Evolutionary conservation across 176 grass and related monocot genomes (phyloP).

Genomic region (Carex parvula): DNA sequence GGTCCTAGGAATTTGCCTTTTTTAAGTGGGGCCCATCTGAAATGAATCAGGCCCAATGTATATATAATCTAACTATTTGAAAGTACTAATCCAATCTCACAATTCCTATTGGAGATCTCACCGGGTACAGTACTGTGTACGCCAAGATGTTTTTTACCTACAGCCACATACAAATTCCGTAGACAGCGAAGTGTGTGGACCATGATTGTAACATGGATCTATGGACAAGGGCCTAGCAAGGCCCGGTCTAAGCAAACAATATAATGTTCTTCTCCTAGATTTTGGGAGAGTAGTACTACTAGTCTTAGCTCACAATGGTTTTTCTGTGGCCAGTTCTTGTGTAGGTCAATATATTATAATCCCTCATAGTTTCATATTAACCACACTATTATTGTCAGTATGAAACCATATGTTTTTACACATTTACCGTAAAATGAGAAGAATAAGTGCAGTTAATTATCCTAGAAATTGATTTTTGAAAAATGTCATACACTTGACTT

Average conservation of each 20-base stretch:
- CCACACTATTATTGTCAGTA: background rate
- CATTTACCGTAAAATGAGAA: background rate
- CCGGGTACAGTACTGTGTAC: background rate
- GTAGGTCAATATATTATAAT: background rate
- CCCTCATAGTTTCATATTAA: background rate
- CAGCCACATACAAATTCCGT: background rate
- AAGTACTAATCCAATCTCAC: background rate
- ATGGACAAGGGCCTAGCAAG: background rate
- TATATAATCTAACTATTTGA: background rate
- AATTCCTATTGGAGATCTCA: background rate
- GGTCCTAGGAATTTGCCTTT: background rate
- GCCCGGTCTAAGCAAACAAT: background rate
- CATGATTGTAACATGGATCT: background rate
- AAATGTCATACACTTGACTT: background rate
- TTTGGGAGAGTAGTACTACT: background rate
- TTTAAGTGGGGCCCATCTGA: background rate
- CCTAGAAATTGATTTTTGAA: background rate
- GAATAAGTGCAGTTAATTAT: background rate
- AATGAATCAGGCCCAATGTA: background rate
- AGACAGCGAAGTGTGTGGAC: slow-evolving; percentile 7
- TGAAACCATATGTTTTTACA: background rate
- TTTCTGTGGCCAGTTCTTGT: background rate
- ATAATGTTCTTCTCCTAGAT: slow-evolving; percentile 3
- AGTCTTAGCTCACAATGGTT: background rate
- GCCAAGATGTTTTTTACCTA: background rate